Percentiles rank a stretch among this genome's conserved stretches.
Evolutionary conservation across 2,329 filamentous ascomycete genomes (phyloP).

Genomic region (Trichophyton verrucosum): DNA sequence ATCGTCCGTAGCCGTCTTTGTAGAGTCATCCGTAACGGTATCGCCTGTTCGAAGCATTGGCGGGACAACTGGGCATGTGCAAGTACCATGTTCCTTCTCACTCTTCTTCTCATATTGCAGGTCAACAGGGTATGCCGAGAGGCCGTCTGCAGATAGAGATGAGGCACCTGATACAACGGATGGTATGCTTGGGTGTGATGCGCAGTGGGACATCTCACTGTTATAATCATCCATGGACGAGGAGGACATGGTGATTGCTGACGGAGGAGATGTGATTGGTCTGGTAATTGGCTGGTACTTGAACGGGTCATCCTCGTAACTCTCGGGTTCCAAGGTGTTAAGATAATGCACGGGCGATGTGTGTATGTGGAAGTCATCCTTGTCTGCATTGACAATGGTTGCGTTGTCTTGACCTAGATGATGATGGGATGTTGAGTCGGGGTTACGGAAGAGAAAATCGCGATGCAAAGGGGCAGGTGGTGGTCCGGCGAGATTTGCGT

Average conservation of each 20-base stretch:
- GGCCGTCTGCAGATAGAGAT: constrained; percentile 32
- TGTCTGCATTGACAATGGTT: constrained; percentile 9
- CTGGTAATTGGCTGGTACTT: not conserved
- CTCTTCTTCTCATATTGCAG: constrained; percentile 19
- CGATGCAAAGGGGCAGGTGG: constrained; percentile 26
- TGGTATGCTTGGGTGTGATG: constrained; percentile 37
- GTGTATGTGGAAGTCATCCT: constrained; percentile 9
- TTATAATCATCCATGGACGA: constrained; percentile 35
- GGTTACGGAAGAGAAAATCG: constrained; percentile 25
- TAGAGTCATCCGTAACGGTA: constrained; percentile 25
- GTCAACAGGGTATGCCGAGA: constrained; percentile 15
- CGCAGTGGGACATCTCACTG: constrained; percentile 37
- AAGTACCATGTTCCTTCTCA: constrained; percentile 10
- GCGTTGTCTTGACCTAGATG: constrained; percentile 6
- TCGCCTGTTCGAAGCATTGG: constrained; percentile 32
- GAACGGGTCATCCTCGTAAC: not conserved
- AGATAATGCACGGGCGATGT: not conserved
- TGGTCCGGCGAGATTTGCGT: constrained; percentile 12
- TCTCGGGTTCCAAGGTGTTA: not conserved
- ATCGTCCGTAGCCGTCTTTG: not conserved
- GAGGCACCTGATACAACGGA: constrained; percentile 36
- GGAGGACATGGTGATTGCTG: constrained; percentile 36
- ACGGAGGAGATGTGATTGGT: constrained; percentile 26
- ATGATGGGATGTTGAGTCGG: constrained; percentile 15
- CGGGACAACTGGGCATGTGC: constrained; percentile 18